Conservation (phyloP, 129 eudicot genomes). For the Artemisia annua region DNA sequence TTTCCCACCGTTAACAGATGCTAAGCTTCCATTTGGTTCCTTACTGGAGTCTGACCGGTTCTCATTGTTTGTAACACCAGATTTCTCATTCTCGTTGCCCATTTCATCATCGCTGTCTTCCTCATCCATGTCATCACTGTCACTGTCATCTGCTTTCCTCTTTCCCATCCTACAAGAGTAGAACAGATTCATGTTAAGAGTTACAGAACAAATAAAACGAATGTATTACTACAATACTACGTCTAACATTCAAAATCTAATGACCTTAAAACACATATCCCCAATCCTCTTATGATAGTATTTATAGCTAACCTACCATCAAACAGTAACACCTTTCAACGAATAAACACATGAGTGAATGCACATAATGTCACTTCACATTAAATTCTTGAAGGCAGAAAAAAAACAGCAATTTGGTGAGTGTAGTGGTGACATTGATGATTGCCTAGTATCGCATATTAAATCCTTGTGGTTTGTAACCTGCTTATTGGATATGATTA, state of each 20-base stretch:
- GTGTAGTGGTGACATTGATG: not conserved
- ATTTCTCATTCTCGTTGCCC: slow-evolving; percentile 58
- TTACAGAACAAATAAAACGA: not conserved
- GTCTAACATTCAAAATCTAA: not conserved
- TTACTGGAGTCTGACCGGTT: slow-evolving; percentile 55
- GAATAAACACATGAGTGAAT: not conserved
- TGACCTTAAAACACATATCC: slow-evolving; percentile 7
- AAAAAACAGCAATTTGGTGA: not conserved
- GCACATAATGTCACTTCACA: slow-evolving; percentile 7
- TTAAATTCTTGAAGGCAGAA: not conserved
- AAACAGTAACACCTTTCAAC: not conserved
- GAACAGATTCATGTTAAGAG: slow-evolving; percentile 4
- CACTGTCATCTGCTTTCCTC: slow-evolving; percentile 79
- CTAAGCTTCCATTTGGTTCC: slow-evolving; percentile 56
- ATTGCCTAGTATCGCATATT: not conserved
- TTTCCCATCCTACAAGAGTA: slow-evolving; percentile 74
- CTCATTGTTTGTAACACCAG: slow-evolving; percentile 55
- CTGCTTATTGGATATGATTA: not conserved
- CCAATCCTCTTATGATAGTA: not conserved
- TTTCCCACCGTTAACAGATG: slow-evolving; percentile 52
- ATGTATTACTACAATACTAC: not conserved
- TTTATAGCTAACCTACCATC: slow-evolving; percentile 8
- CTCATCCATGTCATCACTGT: slow-evolving; percentile 66
- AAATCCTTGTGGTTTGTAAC: not conserved
- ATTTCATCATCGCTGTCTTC: slow-evolving; percentile 54